These are phyloP conservation scores for Fusarium beomiforme DNA, from an alignment of 2,329 filamentous ascomycete genomes.

Conservation along the genomic window DNA sequence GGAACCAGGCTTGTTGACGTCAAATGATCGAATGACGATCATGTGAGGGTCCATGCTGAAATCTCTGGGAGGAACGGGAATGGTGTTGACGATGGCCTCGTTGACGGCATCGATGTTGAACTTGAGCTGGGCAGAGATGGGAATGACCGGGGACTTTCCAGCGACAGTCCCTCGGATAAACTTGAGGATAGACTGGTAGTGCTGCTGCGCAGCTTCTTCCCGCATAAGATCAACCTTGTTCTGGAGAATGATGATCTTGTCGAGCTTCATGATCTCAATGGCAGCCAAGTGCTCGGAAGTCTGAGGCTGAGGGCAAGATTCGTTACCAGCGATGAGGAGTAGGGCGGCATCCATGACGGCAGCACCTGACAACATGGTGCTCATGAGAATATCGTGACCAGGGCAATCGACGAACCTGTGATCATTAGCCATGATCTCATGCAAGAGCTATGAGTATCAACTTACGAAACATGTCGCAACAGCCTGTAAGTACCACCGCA, in stretches of 20 bases:
- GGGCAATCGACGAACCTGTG: slow-evolving; percentile 95
- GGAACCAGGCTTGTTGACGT: slow-evolving; percentile 99
- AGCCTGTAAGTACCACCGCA: slow-evolving; percentile 89
- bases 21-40: slow-evolving; percentile 99
- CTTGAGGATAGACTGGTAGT: slow-evolving; percentile 97
- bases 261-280: slow-evolving; percentile 99
- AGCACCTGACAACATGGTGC: slow-evolving; percentile 99
- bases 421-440: slow-evolving; percentile 29
- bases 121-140: slow-evolving; percentile 97
- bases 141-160: slow-evolving; percentile 93
- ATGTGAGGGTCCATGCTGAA: slow-evolving; percentile 94
- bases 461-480: slow-evolving; percentile 91
- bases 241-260: slow-evolving; percentile 99
- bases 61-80: slow-evolving; percentile 90
- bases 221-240: slow-evolving; percentile 99
- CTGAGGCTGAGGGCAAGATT: slow-evolving; percentile 97
- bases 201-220: slow-evolving; percentile 90
- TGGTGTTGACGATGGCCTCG: slow-evolving; percentile 94
- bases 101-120: slow-evolving; percentile 99
- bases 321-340: slow-evolving; percentile 96
- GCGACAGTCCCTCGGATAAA: slow-evolving; percentile 98
- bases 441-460: slow-evolving; percentile 39
- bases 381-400: slow-evolving; percentile 99
- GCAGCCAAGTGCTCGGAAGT: slow-evolving; percentile 98
- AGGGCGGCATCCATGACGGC: slow-evolving; percentile 99